Conservation (phyloP, 2,329 filamentous ascomycete species). For the Penicillium sp. region DNA sequence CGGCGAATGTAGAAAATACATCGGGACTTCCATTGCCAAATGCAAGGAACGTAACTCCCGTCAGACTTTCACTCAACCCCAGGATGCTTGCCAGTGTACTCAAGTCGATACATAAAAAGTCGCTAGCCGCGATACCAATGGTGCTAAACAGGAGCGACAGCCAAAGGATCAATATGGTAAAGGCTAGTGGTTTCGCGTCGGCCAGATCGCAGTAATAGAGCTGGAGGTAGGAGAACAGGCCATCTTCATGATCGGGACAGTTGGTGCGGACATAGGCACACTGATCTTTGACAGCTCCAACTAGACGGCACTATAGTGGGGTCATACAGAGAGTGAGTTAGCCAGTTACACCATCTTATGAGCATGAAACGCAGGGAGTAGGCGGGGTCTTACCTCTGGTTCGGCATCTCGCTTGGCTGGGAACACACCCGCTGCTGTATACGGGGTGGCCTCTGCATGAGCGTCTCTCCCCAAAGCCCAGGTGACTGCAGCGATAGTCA, state of each 20-base stretch:
- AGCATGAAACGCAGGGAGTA: background rate
- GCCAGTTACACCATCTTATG: conserved; percentile 10
- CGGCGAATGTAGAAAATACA: conserved; percentile 97
- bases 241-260: conserved; percentile 85
- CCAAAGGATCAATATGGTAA: conserved; percentile 75
- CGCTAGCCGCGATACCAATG: conserved; percentile 94
- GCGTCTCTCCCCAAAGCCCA: conserved; percentile 2
- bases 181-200: conserved; percentile 70
- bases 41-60: conserved; percentile 91
- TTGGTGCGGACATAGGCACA: conserved; percentile 81
- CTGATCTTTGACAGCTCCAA: conserved; percentile 74
- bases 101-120: conserved; percentile 97
- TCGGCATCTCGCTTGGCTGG: conserved; percentile 22
- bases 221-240: conserved; percentile 80
- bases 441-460: conserved; percentile 2
- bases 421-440: conserved; percentile 7
- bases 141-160: conserved; percentile 88
- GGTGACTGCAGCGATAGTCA: conserved; percentile 32
- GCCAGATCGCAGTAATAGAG: conserved; percentile 84
- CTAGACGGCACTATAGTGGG: conserved; percentile 64
- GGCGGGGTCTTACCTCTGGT: conserved; percentile 28
- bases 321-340: conserved; percentile 18
- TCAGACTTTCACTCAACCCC: conserved; percentile 91
- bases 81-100: conserved; percentile 86
- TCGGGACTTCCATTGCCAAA: conserved; percentile 98